A percentile compares a stretch with the other conserved stretches of the same genome.
These are phyloP conservation scores for Inga leiocalycina DNA, from an alignment of 306 rosid species.

Conservation along the genomic window DNA sequence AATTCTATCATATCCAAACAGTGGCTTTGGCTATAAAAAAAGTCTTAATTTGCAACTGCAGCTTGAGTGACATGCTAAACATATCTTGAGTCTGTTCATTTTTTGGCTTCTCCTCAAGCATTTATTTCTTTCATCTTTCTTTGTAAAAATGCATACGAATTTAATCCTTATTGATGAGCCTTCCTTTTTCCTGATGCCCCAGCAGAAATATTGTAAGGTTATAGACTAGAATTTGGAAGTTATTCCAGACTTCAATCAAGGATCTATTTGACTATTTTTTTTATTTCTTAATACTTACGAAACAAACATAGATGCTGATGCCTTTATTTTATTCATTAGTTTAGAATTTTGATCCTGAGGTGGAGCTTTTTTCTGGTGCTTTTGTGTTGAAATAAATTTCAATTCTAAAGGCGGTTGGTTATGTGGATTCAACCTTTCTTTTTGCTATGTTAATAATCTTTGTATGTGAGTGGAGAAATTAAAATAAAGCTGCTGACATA, in stretches of 20 bases:
- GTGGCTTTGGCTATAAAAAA: background rate
- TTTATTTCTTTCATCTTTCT: background rate
- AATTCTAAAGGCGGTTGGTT: background rate
- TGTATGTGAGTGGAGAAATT: background rate
- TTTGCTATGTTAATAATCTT: background rate
- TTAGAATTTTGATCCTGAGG: background rate
- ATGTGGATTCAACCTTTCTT: background rate
- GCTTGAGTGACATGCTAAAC: background rate
- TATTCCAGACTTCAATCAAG: background rate
- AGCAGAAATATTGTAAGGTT: background rate
- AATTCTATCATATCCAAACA: background rate
- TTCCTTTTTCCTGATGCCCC: background rate
- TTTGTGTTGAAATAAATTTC: no score
- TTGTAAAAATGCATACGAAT: background rate
- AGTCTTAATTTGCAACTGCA: background rate
- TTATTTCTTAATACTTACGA: background rate
- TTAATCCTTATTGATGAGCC: background rate
- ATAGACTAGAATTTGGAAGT: background rate
- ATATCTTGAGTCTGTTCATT: background rate
- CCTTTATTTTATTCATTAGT: background rate
- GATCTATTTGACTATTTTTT: background rate
- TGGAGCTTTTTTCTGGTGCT: background rate
- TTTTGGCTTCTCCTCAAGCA: background rate
- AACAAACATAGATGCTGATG: background rate
- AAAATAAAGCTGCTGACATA: background rate